Evolutionary conservation across 495 filamentous ascomycete species (phyloP).

Genomic region (Acidomyces sp.): DNA sequence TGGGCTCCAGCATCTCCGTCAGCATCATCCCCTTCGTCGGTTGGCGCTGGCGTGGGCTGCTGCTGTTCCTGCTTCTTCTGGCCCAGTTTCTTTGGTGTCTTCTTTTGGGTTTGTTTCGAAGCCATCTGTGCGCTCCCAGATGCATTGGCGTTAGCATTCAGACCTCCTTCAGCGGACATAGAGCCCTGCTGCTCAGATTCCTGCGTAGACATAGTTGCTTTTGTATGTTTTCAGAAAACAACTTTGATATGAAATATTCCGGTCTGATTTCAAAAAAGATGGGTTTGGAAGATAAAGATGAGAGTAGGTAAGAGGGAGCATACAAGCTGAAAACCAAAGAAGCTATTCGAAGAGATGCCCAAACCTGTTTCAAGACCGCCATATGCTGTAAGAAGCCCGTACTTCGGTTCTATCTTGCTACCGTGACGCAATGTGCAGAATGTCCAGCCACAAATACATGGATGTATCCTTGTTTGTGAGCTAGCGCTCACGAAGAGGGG

Average conservation of each 20-base stretch:
- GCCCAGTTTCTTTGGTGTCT: slow-evolving; percentile 32
- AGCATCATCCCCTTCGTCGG: slow-evolving; percentile 17
- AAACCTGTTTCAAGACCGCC: slow-evolving; percentile 1
- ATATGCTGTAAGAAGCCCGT: too few relatives aligned
- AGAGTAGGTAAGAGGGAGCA: neutral
- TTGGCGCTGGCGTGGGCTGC: slow-evolving; percentile 30
- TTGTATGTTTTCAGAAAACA: neutral
- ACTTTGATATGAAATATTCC: neutral
- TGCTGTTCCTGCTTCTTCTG: slow-evolving; percentile 26
- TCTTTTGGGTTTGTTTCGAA: slow-evolving; percentile 25
- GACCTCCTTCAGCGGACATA: slow-evolving; percentile 24
- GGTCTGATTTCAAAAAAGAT: neutral
- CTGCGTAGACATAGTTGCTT: slow-evolving; percentile 7
- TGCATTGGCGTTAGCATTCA: slow-evolving; percentile 24
- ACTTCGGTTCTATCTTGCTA: too few relatives aligned
- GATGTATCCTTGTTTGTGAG: too few relatives aligned
- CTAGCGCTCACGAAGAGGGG: too few relatives aligned
- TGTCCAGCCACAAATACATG: too few relatives aligned
- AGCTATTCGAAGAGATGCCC: neutral
- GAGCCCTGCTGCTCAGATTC: slow-evolving; percentile 27
- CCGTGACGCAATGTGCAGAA: too few relatives aligned
- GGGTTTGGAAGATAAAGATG: neutral
- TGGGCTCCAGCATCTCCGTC: slow-evolving; percentile 24
- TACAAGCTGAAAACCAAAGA: neutral
- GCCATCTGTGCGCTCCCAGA: slow-evolving; percentile 20